Evolutionary conservation across 2,329 filamentous ascomycete genomes (phyloP).

Genomic region (Plenodomus lindquistii): DNA sequence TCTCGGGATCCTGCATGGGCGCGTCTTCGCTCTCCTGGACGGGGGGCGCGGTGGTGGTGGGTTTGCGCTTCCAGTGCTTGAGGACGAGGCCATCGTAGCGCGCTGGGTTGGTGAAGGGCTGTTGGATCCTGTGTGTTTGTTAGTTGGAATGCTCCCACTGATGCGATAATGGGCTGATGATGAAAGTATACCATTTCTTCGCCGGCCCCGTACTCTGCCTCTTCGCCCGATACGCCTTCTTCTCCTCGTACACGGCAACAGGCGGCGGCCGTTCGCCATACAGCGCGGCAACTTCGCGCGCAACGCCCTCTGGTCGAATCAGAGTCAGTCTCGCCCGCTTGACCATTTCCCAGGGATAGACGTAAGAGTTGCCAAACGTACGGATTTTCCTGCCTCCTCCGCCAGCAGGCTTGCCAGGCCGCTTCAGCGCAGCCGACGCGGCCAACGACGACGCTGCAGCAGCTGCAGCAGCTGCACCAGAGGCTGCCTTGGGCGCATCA

Average conservation of each 20-base stretch:
- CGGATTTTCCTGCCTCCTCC: conserved; percentile 58
- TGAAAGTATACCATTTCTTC: conserved; percentile 41
- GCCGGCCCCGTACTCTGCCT: conserved; percentile 44
- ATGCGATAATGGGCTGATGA: neutral
- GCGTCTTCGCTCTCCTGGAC: conserved; percentile 38
- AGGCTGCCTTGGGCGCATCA: conserved; percentile 42
- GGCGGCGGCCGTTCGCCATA: conserved; percentile 47
- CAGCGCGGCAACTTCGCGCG: conserved; percentile 46
- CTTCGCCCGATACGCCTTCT: conserved; percentile 46
- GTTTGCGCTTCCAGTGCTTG: conserved; percentile 78
- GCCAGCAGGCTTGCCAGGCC: conserved; percentile 62
- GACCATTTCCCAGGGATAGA: conserved; percentile 21
- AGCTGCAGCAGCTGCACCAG: conserved; percentile 20
- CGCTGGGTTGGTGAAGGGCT: conserved; percentile 75
- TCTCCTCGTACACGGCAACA: conserved; percentile 47
- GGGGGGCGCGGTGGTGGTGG: conserved; percentile 32
- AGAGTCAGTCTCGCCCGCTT: conserved; percentile 27
- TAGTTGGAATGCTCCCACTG: neutral
- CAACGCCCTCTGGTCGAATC: conserved; percentile 41
- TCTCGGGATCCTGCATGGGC: conserved; percentile 42
- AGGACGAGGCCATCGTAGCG: conserved; percentile 72
- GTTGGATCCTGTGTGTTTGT: conserved; percentile 32
- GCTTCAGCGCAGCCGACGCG: conserved; percentile 58
- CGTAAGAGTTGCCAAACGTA: conserved; percentile 38
- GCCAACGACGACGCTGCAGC: conserved; percentile 18